These are phyloP conservation scores for Phytophthora pisi DNA, from an alignment of 352 stramenopile genomes.

Conservation along the genomic window DNA sequence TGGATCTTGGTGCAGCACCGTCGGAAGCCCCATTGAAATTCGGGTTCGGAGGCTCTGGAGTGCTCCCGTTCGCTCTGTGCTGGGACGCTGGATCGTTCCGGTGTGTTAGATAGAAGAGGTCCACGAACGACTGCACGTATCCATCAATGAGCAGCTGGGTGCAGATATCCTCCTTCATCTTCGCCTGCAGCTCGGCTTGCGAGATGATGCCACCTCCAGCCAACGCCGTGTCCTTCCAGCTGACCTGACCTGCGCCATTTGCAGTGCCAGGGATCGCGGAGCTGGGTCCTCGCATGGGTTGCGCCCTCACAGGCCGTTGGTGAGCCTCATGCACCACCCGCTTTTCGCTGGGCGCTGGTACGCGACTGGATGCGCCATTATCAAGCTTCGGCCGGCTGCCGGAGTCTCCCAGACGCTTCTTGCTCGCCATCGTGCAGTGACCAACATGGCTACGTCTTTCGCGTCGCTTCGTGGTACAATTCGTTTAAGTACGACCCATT, in stretches of 20 bases:
- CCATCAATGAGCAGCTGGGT: slow-evolving; percentile 88
- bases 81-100: slow-evolving; percentile 48
- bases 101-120: slow-evolving; percentile 95
- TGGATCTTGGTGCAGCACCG: slow-evolving; percentile 1
- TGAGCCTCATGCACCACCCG: slow-evolving; percentile 45
- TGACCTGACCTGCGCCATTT: slow-evolving; percentile 4
- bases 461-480: slow-evolving; percentile 32
- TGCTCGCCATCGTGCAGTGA: slow-evolving; percentile 27
- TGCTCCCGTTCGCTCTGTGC: slow-evolving; percentile 4
- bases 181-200: slow-evolving; percentile 49
- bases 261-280: slow-evolving; percentile 2
- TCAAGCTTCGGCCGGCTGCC: slow-evolving; percentile 16
- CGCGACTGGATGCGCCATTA: slow-evolving; percentile 5
- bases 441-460: slow-evolving; percentile 26
- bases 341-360: slow-evolving; percentile 16
- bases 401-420: slow-evolving; percentile 22
- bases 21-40: slow-evolving; percentile 2
- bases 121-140: slow-evolving; percentile 94
- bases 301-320: slow-evolving; percentile 59
- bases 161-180: slow-evolving; percentile 82
- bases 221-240: slow-evolving; percentile 18
- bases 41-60: slow-evolving; percentile 3
- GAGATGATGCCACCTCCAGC: slow-evolving; percentile 20
- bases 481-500: slow-evolving; percentile 6
- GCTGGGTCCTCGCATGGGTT: slow-evolving; percentile 62